Percentiles rank a stretch among this genome's conserved stretches.
These are phyloP conservation scores for Penicillium pancosmium DNA, from an alignment of 495 filamentous ascomycete species.

Conservation along the genomic window DNA sequence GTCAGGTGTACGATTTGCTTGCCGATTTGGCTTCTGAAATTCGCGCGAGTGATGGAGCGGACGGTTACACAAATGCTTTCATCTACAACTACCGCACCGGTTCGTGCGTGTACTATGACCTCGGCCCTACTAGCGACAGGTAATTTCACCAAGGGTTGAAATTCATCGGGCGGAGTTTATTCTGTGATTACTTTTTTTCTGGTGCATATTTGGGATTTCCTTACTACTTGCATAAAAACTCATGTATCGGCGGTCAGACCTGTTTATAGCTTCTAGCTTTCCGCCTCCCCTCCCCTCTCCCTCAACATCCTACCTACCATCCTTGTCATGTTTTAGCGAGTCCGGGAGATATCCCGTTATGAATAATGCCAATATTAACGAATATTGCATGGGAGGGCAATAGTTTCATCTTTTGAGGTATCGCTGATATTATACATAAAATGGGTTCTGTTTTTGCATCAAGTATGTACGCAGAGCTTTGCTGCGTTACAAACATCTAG, in stretches of 20 bases:
- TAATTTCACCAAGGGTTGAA: slow-evolving; percentile 5
- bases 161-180: neutral
- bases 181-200: slow-evolving; percentile 2
- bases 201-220: neutral
- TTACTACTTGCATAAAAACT: slow-evolving; percentile 3
- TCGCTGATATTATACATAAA: slow-evolving; percentile 44
- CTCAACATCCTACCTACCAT: slow-evolving; percentile 19
- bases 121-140: slow-evolving; percentile 44
- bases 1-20: slow-evolving; percentile 81
- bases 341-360: slow-evolving; percentile 36
- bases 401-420: slow-evolving; percentile 30
- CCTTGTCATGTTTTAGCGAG: slow-evolving; percentile 32
- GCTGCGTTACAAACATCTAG: slow-evolving; percentile 23
- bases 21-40: slow-evolving; percentile 58
- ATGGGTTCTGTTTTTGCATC: slow-evolving; percentile 1
- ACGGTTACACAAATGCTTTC: slow-evolving; percentile 66
- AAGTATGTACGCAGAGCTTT: slow-evolving; percentile 1
- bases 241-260: neutral
- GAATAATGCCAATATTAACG: slow-evolving; percentile 24
- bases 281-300: neutral
- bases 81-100: slow-evolving; percentile 82
- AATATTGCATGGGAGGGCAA: slow-evolving; percentile 10
- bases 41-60: slow-evolving; percentile 41
- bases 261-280: neutral
- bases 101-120: slow-evolving; percentile 74